These are phyloP conservation scores for Apostasia ramifera DNA, from an alignment of 106 monocot genomes.

Conservation along the genomic window DNA sequence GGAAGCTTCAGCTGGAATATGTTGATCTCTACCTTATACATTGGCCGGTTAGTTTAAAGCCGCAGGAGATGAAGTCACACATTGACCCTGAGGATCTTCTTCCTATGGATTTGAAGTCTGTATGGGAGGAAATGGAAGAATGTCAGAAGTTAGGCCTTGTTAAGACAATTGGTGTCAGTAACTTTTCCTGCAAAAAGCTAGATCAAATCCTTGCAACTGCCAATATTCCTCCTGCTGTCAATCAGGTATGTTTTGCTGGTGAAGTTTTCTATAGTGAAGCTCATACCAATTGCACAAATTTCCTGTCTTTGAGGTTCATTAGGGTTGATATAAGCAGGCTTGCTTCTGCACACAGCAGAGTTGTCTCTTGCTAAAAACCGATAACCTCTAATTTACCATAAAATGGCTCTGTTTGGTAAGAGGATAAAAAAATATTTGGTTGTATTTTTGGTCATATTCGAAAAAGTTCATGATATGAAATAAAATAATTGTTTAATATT, in stretches of 20 bases:
- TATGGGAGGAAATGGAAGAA: slow-evolving; percentile 53
- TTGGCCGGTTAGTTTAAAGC: slow-evolving; percentile 20
- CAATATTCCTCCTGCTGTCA: slow-evolving; percentile 25
- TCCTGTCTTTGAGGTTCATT: too few species aligned
- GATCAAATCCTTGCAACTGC: slow-evolving; percentile 20
- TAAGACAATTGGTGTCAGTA: slow-evolving; percentile 45
- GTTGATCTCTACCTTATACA: slow-evolving; percentile 53
- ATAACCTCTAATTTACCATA: not conserved
- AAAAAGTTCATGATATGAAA: too few species aligned
- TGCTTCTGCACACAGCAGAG: too few species aligned
- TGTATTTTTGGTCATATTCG: too few species aligned
- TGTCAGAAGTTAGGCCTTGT: slow-evolving; percentile 35
- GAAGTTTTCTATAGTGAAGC: too few species aligned
- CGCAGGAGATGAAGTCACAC: slow-evolving; percentile 10
- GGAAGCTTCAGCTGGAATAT: slow-evolving; percentile 37
- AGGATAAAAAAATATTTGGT: too few species aligned
- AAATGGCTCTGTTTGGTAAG: too few species aligned
- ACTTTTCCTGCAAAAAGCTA: slow-evolving; percentile 28
- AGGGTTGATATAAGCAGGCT: too few species aligned
- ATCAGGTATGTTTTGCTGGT: slow-evolving; percentile 15
- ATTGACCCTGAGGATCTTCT: slow-evolving; percentile 22
- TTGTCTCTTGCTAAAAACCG: too few species aligned
- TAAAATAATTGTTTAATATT: too few species aligned
- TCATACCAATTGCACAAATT: too few species aligned
- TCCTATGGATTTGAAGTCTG: slow-evolving; percentile 23